Percentiles rank a stretch among this genome's conserved stretches.
Conservation (phyloP, 257 asterid genomes). For the Solanum megistacrolobum region DNA sequence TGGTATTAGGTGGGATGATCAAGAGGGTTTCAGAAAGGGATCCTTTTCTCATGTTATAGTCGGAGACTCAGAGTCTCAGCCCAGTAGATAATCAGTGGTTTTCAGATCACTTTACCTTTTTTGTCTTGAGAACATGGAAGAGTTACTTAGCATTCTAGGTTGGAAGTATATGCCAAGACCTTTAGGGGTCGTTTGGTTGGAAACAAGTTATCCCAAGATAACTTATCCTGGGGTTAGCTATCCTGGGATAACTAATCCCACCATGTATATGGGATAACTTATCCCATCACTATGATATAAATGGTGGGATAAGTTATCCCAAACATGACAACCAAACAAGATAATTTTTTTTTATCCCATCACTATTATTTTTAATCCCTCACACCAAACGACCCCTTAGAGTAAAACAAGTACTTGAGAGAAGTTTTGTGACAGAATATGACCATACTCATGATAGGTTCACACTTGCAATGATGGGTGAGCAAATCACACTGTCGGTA, state of each 20-base stretch:
- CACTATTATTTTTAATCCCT: no score
- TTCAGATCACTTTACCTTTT: not conserved
- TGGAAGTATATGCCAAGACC: not conserved
- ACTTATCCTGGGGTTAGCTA: no score
- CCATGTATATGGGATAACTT: no score
- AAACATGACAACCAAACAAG: no score
- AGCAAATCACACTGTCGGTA: not conserved
- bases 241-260: no score
- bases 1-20: not conserved
- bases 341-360: no score
- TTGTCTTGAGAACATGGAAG: not conserved
- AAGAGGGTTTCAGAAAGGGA: not conserved
- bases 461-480: not conserved
- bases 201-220: no score
- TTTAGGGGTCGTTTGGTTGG: not conserved
- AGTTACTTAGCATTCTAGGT: not conserved
- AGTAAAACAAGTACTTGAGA: not conserved
- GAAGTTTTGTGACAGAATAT: not conserved
- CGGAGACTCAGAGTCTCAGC: not conserved
- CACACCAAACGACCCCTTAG: not conserved
- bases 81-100: not conserved
- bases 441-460: not conserved
- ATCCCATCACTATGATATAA: no score
- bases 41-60: not conserved
- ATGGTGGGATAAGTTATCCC: no score